These are phyloP conservation scores for Petunia axillaris DNA, from an alignment of 257 asterid genomes.

Conservation along the genomic window DNA sequence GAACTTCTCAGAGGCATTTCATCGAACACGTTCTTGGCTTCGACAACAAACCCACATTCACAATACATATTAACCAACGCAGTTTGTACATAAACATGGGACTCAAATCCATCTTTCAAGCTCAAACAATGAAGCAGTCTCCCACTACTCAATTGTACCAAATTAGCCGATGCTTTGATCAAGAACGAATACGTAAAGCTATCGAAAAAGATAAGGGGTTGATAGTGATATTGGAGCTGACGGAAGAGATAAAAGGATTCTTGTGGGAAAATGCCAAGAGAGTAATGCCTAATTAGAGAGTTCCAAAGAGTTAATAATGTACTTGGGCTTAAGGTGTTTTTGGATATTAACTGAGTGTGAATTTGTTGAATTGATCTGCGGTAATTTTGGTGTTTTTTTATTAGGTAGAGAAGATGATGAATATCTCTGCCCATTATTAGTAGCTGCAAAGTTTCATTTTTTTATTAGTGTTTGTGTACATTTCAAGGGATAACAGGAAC, in stretches of 20 bases:
- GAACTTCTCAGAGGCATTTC: conserved; percentile 61
- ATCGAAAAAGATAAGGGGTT: conserved; percentile 40
- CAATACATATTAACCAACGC: conserved; percentile 69
- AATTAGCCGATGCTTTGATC: conserved; percentile 58
- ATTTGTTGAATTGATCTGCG: conserved; percentile 34
- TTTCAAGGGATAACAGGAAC: no score
- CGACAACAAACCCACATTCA: conserved; percentile 47
- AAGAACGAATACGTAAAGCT: conserved; percentile 71
- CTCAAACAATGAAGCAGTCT: conserved; percentile 52
- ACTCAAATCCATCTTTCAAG: conserved; percentile 48
- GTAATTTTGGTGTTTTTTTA: conserved; percentile 26
- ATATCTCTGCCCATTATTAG: conserved; percentile 20
- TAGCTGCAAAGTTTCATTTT: not conserved
- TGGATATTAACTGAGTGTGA: conserved; percentile 34
- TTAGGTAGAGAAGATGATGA: conserved; percentile 24
- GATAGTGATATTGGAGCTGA: conserved; percentile 39
- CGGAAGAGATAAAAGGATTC: conserved; percentile 57
- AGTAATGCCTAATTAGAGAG: conserved; percentile 60
- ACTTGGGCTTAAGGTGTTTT: conserved; percentile 25
- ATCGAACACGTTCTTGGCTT: conserved; percentile 60
- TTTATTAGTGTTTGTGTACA: no score
- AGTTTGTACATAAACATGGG: conserved; percentile 64
- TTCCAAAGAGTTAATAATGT: conserved; percentile 55
- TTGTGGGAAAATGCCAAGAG: conserved; percentile 51
- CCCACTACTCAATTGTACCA: conserved; percentile 37